Base-by-base conservation (phyloP, 2,329 filamentous ascomycete species). In the Penicillium sp. region DNA sequence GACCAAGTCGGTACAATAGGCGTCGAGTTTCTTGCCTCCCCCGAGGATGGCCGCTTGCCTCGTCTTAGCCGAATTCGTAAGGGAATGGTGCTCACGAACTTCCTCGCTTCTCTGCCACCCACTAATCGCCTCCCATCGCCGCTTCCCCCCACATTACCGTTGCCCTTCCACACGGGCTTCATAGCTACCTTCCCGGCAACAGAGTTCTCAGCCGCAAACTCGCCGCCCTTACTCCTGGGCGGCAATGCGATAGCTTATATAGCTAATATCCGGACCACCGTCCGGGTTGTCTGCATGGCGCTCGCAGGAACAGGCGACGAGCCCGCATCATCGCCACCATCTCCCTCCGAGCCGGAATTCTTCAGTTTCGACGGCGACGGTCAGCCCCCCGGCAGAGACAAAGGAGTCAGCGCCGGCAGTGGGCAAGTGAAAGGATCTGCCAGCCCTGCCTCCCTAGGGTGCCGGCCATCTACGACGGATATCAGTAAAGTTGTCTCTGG, bases 1-100 rank as follows among this genome's bases (percentile, higher is more conserved):
- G 88, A 87, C 7, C 91, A 98, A 65, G 89, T 91, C 4, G 93
- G 91, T 1, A 96, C 90, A 0, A 78, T 98, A 38, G 91, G 90
- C 0, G 72, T 97, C 35, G 76, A 84, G 39, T 55, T 57, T 7
- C 47, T 64, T 13, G 37, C 44, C 4, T 41, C 46, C 14, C 33
- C 45, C 3, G 49, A 56, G 2, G 49, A 57, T 20, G 52, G 55
- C 6, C 47, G 49, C 25, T 29, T 47, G 10, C 53, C 56, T 9
- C 57, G 51, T 15, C 49, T 69, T n/a, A 60, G 63, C 11, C 59
- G 73, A 18, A 70, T 80, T 10, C 70, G 79, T 17, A 91, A 94
- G 64, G 91, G 91, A 14, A 94, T 95, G 84, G 80, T 96, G 1
- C 68, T 96, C 9, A 78, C 81, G 7, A 74, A 81, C 28, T 77